Percentiles rank a stretch among this genome's conserved stretches.
phyloP scores from a whole-genome alignment of 1,139 yeast species.

The Starmera stellimalicola region DNA sequence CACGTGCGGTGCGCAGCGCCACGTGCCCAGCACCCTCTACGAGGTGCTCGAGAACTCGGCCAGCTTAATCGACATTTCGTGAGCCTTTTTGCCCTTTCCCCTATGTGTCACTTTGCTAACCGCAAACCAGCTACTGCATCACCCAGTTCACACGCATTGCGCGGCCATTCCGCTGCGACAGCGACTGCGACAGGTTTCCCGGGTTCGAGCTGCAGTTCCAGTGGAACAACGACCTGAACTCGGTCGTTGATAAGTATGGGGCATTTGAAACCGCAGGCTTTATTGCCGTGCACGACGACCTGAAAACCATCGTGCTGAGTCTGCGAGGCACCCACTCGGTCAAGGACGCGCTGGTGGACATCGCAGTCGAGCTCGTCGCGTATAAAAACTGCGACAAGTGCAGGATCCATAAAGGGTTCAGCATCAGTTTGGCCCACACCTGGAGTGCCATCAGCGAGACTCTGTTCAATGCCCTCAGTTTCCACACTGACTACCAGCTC shows the following conservation, averaged over 20 bases:
- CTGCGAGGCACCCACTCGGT: constrained; percentile 41
- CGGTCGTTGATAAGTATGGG: constrained; percentile 21
- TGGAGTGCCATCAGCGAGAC: constrained; percentile 22
- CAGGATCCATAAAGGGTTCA: constrained; percentile 40
- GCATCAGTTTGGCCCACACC: constrained; percentile 26
- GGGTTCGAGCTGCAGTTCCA: constrained; percentile 34
- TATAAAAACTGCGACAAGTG: constrained; percentile 29
- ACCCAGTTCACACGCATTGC: constrained; percentile 27
- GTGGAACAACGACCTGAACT: constrained; percentile 31
- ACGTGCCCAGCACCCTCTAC: background rate
- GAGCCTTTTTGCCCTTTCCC: constrained; percentile 2
- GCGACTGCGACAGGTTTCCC: constrained; percentile 33
- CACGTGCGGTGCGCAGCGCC: constrained; percentile 1
- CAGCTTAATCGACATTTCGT: constrained; percentile 37
- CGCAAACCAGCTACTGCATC: constrained; percentile 28
- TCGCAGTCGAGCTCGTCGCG: constrained; percentile 29
- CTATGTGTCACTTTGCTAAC: background rate
- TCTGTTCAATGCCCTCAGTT: constrained; percentile 12
- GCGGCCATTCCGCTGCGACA: constrained; percentile 37
- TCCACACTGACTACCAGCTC: constrained; percentile 25
- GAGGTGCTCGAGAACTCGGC: constrained; percentile 19
- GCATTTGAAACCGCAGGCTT: constrained; percentile 26
- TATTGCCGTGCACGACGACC: constrained; percentile 16
- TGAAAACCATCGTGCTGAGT: constrained; percentile 26
- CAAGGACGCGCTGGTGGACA: constrained; percentile 36